A percentile compares a stretch with the other conserved stretches of the same genome.
Conservation (phyloP, 495 filamentous ascomycete genomes). For the Polyplosphaeria fusca region DNA sequence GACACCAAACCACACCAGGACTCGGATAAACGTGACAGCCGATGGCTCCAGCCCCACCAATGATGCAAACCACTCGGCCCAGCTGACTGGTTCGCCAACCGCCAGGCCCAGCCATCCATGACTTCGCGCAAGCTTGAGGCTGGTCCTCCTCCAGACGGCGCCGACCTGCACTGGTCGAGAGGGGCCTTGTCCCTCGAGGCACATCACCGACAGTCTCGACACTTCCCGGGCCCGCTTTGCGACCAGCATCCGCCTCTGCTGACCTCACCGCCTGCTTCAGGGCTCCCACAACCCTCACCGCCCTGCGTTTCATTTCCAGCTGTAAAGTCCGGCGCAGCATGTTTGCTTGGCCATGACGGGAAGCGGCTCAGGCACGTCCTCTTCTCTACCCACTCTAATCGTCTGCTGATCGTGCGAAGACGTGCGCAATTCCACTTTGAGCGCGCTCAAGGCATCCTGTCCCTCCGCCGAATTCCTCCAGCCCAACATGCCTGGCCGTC, state of each 20-base stretch:
- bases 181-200: not conserved
- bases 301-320: not conserved
- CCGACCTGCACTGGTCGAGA: not conserved
- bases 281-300: slow-evolving; percentile 4
- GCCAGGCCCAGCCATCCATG: not conserved
- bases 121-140: not conserved
- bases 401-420: slow-evolving; percentile 11
- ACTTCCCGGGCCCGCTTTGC: too few relatives aligned
- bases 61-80: not conserved
- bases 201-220: not conserved
- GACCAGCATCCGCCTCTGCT: too few relatives aligned
- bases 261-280: slow-evolving; percentile 7
- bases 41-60: not conserved
- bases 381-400: not conserved
- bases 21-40: not conserved
- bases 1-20: not conserved
- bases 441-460: slow-evolving; percentile 29
- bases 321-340: slow-evolving; percentile 8
- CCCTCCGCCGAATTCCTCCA: slow-evolving; percentile 32
- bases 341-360: slow-evolving; percentile 18
- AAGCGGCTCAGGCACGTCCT: slow-evolving; percentile 16
- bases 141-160: not conserved
- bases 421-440: slow-evolving; percentile 28
- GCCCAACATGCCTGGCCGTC: not conserved
- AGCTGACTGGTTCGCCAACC: not conserved